Base-by-base conservation (phyloP, 768 basidiomycete genomes). In the Amyloporia xantha region DNA sequence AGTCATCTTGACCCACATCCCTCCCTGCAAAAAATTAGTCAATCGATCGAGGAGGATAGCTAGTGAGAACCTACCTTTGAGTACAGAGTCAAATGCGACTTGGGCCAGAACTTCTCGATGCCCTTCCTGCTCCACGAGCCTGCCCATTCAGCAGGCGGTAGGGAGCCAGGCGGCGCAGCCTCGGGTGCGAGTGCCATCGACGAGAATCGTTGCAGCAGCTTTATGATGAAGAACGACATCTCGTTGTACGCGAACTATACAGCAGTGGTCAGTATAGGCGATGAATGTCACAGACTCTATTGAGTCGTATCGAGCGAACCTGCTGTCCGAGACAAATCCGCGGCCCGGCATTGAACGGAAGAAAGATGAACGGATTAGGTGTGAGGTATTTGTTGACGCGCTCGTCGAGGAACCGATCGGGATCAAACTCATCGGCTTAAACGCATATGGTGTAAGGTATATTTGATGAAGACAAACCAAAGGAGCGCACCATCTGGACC, bases 401-500 rank as follows among this genome's bases (percentile, higher is more conserved):
- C 9, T 78, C 70, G 58, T 85, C 84, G 38, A 86, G 67, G 70
- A 82, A 86, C 3, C 84, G 76, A 51, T 84, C 82, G 0, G 84
- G 84, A 57, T 87, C 84, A 48, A 85, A 86, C 58, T 78, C 73
- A 41, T 78, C 70, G 3, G 83, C 83, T 83, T 40, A 12, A 20
- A 11, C 41, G 23, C 21, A 43, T 13, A 9, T 43, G 41, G n/a
- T n/a, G n/a, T n/a, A n/a, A n/a, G n/a, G n/a, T n/a, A n/a, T n/a
- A n/a, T n/a, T n/a, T n/a, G 37, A 5, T 20, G 19, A 33, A 19
- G 28, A 3, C 6, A 45, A 30, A 35, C 17, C 23, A 11, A 2
- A 33, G 19, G 3, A n/a, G 17, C 62, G 19, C 60, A 81, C 81
- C 82, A 60, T 84, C 84, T 7, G 83, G 82, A 5, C 84, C 84